Base-by-base conservation (phyloP, 1,139 yeast genomes). In the Candida neerlandica region DNA sequence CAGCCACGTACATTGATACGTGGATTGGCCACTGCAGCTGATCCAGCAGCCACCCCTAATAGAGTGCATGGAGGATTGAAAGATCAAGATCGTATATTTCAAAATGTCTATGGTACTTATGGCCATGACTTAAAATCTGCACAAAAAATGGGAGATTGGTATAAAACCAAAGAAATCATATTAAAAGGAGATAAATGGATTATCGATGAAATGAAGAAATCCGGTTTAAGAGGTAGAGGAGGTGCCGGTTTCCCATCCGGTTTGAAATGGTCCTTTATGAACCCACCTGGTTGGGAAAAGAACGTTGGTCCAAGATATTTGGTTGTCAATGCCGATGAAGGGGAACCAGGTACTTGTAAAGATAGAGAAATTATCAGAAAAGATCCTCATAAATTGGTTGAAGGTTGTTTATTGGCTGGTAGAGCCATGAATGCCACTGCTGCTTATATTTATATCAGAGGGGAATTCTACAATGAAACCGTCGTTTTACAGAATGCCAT, bases 161-260 rank as follows among this genome's bases (percentile, higher is more conserved):
- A 88, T 72, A 89, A 89, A 75, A 89, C 96, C 61, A 89, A 89
- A 71, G 96, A 89, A 71, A 83, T 89, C 58, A 67, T 89, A 43
- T 73, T 82, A 55, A 89, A 89, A 69, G 96, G 96, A 47, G 92
- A 89, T 67, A 81, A 82, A 55, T 89, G 96, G 96, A 87, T 88
- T 65, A 88, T 88, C 62, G 89, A 85, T 62, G 95, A 89, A 70
- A 84, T 87, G 77, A 89, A 89, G 69, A 81, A 84, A 63, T 85
- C 92, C 9, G 96, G 96, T 16, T 77, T 89, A 58, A 83, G 96
- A 69, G 96, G 96, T 51, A 84, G 96, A 72, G 96, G 96, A 53
- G 96, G 96, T 62, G 96, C 96, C 42, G 96, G 96, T 21, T 89
- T 89, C 77, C 96, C 96, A 46, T 83, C 91, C 23, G 96, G 96